Conservation (phyloP, 345 rosid species). For the Populus nigra region DNA sequence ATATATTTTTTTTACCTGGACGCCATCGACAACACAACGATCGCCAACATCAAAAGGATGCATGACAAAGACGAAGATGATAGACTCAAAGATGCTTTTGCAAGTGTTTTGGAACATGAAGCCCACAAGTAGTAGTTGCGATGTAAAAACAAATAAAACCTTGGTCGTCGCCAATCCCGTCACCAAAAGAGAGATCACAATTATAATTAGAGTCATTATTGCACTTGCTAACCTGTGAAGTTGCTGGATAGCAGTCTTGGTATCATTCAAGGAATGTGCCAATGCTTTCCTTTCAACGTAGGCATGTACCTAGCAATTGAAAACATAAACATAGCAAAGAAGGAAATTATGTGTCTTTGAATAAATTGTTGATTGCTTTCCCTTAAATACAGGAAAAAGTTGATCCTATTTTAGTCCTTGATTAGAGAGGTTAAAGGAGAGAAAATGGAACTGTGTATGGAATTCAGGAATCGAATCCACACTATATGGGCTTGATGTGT, state of each 20-base stretch:
- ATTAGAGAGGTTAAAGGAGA: too few species aligned
- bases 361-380: too few species aligned
- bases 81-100: conserved; percentile 74
- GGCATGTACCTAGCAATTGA: conserved; percentile 48
- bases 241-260: conserved; percentile 70
- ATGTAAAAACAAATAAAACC: conserved; percentile 52
- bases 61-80: conserved; percentile 76
- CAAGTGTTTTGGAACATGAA: conserved; percentile 81
- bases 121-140: conserved; percentile 65
- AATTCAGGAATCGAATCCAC: too few species aligned
- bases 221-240: conserved; percentile 75
- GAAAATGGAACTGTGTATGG: too few species aligned
- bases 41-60: conserved; percentile 88
- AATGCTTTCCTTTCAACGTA: conserved; percentile 68
- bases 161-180: conserved; percentile 63
- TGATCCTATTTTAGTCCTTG: too few species aligned
- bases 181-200: conserved; percentile 54
- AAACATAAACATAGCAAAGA: background rate
- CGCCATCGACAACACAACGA: conserved; percentile 73
- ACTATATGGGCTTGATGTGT: too few species aligned
- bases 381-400: too few species aligned
- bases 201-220: conserved; percentile 44
- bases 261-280: conserved; percentile 70
- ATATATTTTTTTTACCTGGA: conserved; percentile 43
- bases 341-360: too few species aligned